phyloP scores from a whole-genome alignment of 2,329 filamentous ascomycete genomes.

The Dactylellina drechsleri region DNA sequence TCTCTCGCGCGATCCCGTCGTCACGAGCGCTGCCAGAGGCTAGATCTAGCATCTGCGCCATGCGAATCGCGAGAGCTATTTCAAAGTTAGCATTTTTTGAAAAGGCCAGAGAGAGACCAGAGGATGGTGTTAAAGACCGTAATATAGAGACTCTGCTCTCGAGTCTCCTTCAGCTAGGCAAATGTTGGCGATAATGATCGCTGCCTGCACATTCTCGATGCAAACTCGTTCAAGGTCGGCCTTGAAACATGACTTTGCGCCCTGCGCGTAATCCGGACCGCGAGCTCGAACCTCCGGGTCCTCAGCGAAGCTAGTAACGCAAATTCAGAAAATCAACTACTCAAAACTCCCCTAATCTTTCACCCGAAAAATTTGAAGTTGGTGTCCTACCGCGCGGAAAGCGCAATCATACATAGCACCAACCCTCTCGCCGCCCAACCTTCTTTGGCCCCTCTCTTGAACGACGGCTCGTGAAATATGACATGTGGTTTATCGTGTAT shows the following conservation, averaged over 20 bases:
- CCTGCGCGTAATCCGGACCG: constrained; percentile 46
- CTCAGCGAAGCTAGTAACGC: constrained; percentile 53
- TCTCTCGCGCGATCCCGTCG: constrained; percentile 58
- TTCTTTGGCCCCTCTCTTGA: no score
- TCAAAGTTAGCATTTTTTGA: not conserved
- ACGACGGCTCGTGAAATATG: no score
- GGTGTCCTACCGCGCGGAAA: no score
- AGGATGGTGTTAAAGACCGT: constrained; percentile 56
- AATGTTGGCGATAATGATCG: constrained; percentile 60
- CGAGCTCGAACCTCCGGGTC: constrained; percentile 51
- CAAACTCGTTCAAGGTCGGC: constrained; percentile 60
- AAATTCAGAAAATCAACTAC: not conserved
- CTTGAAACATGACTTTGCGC: constrained; percentile 58
- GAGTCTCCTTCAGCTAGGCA: constrained; percentile 59
- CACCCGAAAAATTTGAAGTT: no score
- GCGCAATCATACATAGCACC: no score
- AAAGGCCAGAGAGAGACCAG: constrained; percentile 1
- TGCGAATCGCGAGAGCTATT: constrained; percentile 60
- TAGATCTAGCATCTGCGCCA: constrained; percentile 61
- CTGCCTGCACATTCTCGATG: constrained; percentile 61
- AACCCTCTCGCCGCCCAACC: no score
- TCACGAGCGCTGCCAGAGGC: constrained; percentile 55
- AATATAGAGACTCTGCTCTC: constrained; percentile 61
- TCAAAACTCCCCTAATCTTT: no score
- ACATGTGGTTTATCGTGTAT: no score